These are phyloP conservation scores for Saccharomycopsis sp. DNA, from an alignment of 805 yeast genomes.

Conservation along the genomic window DNA sequence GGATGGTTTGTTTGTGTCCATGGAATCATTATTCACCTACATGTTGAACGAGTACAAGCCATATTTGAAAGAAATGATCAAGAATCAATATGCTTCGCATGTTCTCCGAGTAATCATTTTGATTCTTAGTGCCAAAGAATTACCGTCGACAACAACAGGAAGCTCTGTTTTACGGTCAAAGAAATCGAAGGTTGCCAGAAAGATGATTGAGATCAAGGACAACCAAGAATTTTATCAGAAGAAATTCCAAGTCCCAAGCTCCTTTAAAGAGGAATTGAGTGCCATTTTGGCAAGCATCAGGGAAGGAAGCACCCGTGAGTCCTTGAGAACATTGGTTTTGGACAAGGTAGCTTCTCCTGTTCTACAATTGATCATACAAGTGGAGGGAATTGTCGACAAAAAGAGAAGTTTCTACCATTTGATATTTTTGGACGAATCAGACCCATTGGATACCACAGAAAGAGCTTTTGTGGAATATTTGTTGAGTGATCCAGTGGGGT, in stretches of 20 bases:
- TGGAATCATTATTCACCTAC: conserved; percentile 59
- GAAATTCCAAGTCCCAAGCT: conserved; percentile 61
- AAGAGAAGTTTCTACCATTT: conserved; percentile 66
- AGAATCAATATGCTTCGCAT: conserved; percentile 84
- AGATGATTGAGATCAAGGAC: conserved; percentile 84
- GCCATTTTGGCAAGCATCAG: conserved; percentile 35
- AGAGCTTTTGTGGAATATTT: conserved; percentile 79
- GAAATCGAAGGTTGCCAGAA: conserved; percentile 81
- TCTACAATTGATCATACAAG: conserved; percentile 64
- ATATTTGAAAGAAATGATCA: conserved; percentile 49
- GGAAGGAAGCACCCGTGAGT: conserved; percentile 34
- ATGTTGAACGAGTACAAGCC: conserved; percentile 66
- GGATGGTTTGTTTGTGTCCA: conserved; percentile 40
- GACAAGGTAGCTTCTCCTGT: conserved; percentile 86
- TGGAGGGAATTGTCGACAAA: conserved; percentile 75
- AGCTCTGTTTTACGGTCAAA: conserved; percentile 76
- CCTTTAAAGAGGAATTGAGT: conserved; percentile 56
- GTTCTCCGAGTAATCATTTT: conserved; percentile 67
- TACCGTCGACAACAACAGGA: conserved; percentile 65
- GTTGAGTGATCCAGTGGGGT: conserved; percentile 84
- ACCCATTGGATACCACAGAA: conserved; percentile 51
- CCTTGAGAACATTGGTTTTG: conserved; percentile 65
- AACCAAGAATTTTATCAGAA: conserved; percentile 56
- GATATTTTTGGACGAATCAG: conserved; percentile 46
- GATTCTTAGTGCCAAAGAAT: conserved; percentile 66